These are phyloP conservation scores for Floccularia luteovirens DNA, from an alignment of 768 basidiomycete genomes.

Conservation along the genomic window DNA sequence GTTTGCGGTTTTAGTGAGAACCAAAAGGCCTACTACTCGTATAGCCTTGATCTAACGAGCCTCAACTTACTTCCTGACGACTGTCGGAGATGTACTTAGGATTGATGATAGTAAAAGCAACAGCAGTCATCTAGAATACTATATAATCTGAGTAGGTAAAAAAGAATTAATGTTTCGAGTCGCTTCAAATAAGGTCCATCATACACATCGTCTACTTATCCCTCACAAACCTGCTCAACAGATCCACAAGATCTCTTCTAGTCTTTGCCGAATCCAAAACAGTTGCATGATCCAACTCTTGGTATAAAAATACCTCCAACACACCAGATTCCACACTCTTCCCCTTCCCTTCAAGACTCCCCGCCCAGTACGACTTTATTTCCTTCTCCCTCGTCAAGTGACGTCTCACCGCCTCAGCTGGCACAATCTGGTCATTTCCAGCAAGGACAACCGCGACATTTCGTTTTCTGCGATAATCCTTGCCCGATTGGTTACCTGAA, in stretches of 20 bases:
- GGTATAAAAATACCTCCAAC: slow-evolving; percentile 29
- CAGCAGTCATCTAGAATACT: no score
- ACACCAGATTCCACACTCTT: slow-evolving; percentile 3
- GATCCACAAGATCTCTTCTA: slow-evolving; percentile 17
- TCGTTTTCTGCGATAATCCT: slow-evolving; percentile 9
- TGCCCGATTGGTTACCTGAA: neutral
- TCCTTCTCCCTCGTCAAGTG: slow-evolving; percentile 24
- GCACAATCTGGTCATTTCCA: slow-evolving; percentile 33
- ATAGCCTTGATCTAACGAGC: no score
- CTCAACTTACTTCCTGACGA: no score
- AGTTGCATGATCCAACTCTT: slow-evolving; percentile 29
- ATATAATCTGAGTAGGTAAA: no score
- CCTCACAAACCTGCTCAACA: slow-evolving; percentile 17
- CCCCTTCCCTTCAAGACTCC: slow-evolving; percentile 7
- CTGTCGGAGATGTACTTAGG: no score
- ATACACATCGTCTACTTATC: slow-evolving; percentile 3
- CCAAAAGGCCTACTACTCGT: no score
- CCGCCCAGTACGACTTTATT: slow-evolving; percentile 14
- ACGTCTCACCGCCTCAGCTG: slow-evolving; percentile 22
- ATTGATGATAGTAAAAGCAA: no score
- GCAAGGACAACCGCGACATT: slow-evolving; percentile 26
- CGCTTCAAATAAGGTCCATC: no score
- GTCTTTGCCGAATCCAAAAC: slow-evolving; percentile 27
- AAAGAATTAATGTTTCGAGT: no score
- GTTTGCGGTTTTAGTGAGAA: no score